phyloP scores from a whole-genome alignment of 257 asterid genomes.

The Fraxinus cuspidata region DNA sequence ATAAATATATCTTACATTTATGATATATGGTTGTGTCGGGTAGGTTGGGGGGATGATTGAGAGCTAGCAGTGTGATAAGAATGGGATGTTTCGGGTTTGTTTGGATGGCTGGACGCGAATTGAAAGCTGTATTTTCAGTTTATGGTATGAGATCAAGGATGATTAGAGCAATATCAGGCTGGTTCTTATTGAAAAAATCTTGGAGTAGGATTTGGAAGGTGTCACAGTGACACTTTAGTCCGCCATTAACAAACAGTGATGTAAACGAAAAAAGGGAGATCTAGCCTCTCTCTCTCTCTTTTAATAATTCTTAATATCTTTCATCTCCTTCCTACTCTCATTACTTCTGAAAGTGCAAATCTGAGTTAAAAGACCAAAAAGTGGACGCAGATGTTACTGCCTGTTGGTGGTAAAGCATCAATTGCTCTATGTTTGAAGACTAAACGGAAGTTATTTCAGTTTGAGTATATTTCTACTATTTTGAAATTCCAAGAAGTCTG shows the following conservation, averaged over 20 bases:
- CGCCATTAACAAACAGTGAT: background rate
- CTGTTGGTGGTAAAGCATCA: background rate
- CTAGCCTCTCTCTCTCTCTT: background rate
- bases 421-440: background rate
- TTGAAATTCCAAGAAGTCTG: background rate
- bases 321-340: background rate
- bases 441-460: background rate
- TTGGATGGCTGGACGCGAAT: background rate
- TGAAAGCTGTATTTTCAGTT: background rate
- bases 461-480: background rate
- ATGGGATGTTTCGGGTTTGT: background rate
- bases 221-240: background rate
- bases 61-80: background rate
- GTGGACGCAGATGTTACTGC: background rate
- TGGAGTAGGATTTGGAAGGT: background rate
- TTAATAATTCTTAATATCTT: background rate
- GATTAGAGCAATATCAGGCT: background rate
- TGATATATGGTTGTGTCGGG: background rate
- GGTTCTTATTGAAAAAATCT: background rate
- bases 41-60: background rate
- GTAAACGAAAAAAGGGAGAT: background rate
- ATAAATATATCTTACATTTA: background rate
- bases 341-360: background rate
- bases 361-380: background rate
- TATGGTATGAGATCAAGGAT: background rate